These are phyloP conservation scores for Asterochloris sp. DNA, from an alignment of 139 green algal species.

Conservation along the genomic window DNA sequence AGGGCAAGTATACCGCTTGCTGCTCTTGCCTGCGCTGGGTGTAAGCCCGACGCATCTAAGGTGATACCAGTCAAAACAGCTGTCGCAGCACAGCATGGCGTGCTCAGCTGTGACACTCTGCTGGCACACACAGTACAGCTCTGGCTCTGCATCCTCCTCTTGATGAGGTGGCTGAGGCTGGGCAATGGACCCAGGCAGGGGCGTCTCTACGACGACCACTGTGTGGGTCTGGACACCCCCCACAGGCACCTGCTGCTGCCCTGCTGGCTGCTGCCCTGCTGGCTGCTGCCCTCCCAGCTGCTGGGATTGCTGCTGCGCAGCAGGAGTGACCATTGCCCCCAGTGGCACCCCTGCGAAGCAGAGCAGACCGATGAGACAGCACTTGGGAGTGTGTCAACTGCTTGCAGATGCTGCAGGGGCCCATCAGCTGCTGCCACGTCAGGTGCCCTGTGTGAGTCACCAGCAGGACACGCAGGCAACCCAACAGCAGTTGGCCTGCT, in stretches of 20 bases:
- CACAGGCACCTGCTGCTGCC: not conserved
- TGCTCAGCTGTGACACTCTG: constrained; percentile 38
- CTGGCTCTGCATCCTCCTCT: constrained; percentile 26
- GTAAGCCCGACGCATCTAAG: constrained; percentile 56
- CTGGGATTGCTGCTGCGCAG: not conserved
- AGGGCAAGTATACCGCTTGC: constrained; percentile 56
- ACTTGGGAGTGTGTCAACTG: too few relatives aligned
- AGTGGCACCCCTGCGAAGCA: too few relatives aligned
- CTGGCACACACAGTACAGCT: constrained; percentile 69
- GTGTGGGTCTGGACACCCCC: not conserved
- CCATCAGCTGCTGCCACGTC: too few relatives aligned
- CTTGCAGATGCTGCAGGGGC: too few relatives aligned
- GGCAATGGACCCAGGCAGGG: not conserved
- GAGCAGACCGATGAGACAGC: too few relatives aligned
- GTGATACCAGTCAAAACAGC: constrained; percentile 75
- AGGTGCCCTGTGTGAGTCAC: too few relatives aligned
- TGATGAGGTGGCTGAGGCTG: not conserved
- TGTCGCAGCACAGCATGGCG: constrained; percentile 61
- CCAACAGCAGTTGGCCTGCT: too few relatives aligned
- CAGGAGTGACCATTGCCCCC: too few relatives aligned
- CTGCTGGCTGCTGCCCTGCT: not conserved
- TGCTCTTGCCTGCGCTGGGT: constrained; percentile 12
- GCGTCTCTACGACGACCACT: not conserved
- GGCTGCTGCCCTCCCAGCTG: not conserved
- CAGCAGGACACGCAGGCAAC: too few relatives aligned